Evolutionary conservation across 257 asterid genomes (phyloP), one percentile per base, ranked within the genome.

Genomic region (Thymus mandschuricus): DNA sequence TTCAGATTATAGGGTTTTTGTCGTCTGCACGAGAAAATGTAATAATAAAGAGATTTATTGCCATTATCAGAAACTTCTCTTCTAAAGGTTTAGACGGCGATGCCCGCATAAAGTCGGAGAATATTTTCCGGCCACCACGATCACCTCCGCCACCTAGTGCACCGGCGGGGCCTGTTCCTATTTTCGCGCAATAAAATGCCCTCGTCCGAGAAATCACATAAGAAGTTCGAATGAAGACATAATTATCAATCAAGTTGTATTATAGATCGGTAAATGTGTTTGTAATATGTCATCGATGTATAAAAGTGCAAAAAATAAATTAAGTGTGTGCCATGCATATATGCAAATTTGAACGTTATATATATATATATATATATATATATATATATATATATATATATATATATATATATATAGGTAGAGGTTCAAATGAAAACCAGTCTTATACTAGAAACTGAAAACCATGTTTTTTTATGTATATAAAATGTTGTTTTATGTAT

Each of bases 111-210:
- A 3, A 3, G 27, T 1, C 62, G 62, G 8, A 9, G 10, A 31
- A 57, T 29, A 8, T 57, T 57, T 30, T 57, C 62, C n/a, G 41
- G 33, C 62, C 62, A 29, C 21, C 62, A 9, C 41, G 41, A 21
- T 57, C 62, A 1, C 62, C 62, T 30, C 40, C 62, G 33, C 62
- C 62, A 3, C 62, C 62, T 57, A 57, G 3, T 41, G 15, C 62
- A 29, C 62, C 62, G 5, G 0, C 41, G 8, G 62, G 62, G 1
- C 62, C 62, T 8, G 4, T 30, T 57, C 41, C 62, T 9, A 21
- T 1, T 30, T 29, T 10, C 40, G 41, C 3, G 28, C 35, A 34
- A 8, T 27, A 10, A 66, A 66, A n/a, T 66, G 8, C 33, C 35
- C 3, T 2, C 7, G 34, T 66, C 40, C 61, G 21, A 13, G 21